Percentiles rank a stretch among this genome's conserved stretches.
These are phyloP conservation scores for Nepenthes mirabilis DNA, from an alignment of 148 eudicot species.

Conservation along the genomic window DNA sequence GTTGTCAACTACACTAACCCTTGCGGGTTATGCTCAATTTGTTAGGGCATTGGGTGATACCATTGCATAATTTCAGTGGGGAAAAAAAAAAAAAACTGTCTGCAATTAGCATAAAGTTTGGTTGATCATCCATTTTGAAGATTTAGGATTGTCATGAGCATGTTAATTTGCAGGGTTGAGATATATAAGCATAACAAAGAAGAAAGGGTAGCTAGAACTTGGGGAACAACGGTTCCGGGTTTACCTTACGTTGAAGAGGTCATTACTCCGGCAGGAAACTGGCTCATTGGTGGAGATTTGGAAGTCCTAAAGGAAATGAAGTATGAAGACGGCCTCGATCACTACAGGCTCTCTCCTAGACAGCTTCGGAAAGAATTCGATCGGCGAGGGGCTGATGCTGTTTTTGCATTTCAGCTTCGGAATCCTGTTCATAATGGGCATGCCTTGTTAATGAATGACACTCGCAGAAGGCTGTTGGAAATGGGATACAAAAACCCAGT, in stretches of 20 bases:
- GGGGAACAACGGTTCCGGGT: conserved; percentile 78
- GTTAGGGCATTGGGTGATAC: too few species aligned
- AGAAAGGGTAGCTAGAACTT: conserved; percentile 80
- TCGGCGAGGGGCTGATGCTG: conserved; percentile 74
- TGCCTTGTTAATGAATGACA: conserved; percentile 78
- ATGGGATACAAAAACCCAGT: conserved; percentile 75
- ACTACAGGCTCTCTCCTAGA: conserved; percentile 61
- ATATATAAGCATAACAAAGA: conserved; percentile 79
- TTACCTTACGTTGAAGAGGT: conserved; percentile 4
- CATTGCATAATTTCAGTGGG: too few species aligned
- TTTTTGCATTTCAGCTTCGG: conserved; percentile 71
- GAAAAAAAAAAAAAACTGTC: too few species aligned
- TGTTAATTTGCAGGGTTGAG: conserved; percentile 37
- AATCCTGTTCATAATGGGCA: conserved; percentile 92
- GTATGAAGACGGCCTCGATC: conserved; percentile 81
- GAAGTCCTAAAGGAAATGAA: conserved; percentile 60
- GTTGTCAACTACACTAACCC: too few species aligned
- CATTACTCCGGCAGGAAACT: conserved; percentile 30
- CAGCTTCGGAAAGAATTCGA: conserved; percentile 67
- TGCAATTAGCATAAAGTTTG: too few species aligned
- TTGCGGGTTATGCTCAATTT: too few species aligned
- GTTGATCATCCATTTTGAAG: neutral
- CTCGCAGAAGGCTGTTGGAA: conserved; percentile 51
- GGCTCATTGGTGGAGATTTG: conserved; percentile 78
- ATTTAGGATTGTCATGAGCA: neutral